Percentiles rank a stretch among this genome's conserved stretches.
phyloP scores from a whole-genome alignment of 345 rosid species.

The Eucalyptus virginea region DNA sequence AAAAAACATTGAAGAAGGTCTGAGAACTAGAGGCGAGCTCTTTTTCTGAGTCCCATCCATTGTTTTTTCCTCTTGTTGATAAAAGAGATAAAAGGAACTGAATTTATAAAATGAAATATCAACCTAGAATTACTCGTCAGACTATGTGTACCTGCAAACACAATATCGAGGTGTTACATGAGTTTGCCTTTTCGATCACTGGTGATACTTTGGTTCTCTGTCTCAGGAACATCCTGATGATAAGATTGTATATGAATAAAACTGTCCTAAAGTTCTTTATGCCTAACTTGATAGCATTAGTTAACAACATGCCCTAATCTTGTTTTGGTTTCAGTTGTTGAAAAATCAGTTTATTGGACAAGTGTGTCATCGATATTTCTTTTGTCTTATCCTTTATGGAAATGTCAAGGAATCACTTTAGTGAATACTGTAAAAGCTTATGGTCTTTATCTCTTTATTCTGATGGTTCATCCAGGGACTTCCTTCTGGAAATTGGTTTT shows the following conservation, averaged over 20 bases:
- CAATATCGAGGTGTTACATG: background rate
- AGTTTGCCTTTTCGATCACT: background rate
- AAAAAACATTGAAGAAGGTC: background rate
- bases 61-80: background rate
- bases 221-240: background rate
- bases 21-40: background rate
- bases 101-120: background rate
- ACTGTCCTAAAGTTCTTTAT: background rate
- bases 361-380: background rate
- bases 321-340: background rate
- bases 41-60: background rate
- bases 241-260: background rate
- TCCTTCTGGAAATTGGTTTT: constrained; percentile 95
- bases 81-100: background rate
- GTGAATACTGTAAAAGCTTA: background rate
- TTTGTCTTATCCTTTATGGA: background rate
- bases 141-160: background rate
- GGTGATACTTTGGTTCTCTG: background rate
- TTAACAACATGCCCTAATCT: background rate
- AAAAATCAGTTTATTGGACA: background rate
- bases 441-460: background rate
- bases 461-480: constrained; percentile 52
- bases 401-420: background rate
- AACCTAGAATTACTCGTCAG: background rate
- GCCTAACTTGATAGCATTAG: background rate